Evolutionary conservation across 768 basidiomycete species (phyloP), one percentile per base, ranked within the genome.

Genomic region (Kondoa subrosea): DNA sequence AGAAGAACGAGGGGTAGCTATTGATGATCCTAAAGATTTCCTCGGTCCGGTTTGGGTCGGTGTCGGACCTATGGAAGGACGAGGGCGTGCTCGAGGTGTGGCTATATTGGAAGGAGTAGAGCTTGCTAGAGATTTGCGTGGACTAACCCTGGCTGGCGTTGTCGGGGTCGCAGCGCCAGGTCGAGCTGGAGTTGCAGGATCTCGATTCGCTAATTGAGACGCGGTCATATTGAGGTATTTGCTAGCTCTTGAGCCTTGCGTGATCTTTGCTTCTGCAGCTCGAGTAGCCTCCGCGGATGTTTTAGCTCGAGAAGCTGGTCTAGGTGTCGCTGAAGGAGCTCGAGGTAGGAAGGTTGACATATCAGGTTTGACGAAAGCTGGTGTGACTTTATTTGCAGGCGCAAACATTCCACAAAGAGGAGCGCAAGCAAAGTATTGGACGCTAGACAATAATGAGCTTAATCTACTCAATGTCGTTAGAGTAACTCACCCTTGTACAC

Each of bases 401-500:
- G 93, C 87, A 75, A 97, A 99, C 50, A 99, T 89, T 30, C 93
- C 93, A 69, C 90, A 92, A 58, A 84, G 82, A 0, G 85, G 83
- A 21, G 89, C 83, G 76, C 92, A 96, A 1, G 79, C 72, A 72
- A 99, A 99, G 76, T 99, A 96, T 73, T 81, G 84, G 59, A 83
- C 82, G 56, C 91, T 92, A 73, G 25, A 31, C 25, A 2, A 30
- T 30, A 31, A 50, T 12, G 12, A 50, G 50, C 26, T 27, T 34
- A 56, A n/a, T 58, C 26, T 56, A 34, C 14, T 64, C 63, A 63
- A 62, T 61, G 66, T 25, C 57, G 71, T 56, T 70, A 16, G 59
- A 58, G 25, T 27, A 26, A 81, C 89, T 80, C 75, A 95, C 92
- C 89, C 89, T 70, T 80, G 82, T 2, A 93, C 91, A 58, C 84